These are phyloP conservation scores for Daucus carota DNA, from an alignment of 129 eudicot genomes.

Conservation along the genomic window DNA sequence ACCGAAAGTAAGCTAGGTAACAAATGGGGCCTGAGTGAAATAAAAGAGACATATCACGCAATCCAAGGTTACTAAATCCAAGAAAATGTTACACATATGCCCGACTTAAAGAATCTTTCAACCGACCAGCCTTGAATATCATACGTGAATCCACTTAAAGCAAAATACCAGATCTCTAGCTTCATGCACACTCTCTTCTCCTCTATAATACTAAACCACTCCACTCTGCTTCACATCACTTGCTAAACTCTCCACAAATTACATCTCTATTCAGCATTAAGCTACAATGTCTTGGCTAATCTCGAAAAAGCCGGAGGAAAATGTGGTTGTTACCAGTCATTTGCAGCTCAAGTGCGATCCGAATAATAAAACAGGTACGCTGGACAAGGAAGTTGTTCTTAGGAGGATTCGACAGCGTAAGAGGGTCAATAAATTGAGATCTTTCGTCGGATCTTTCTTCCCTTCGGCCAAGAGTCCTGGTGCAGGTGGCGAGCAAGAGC, in stretches of 20 bases:
- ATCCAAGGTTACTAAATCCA: background rate
- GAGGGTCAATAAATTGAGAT: constrained; percentile 36
- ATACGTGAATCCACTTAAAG: background rate
- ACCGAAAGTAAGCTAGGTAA: background rate
- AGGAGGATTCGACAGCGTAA: constrained; percentile 62
- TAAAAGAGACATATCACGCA: background rate
- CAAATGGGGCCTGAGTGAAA: background rate
- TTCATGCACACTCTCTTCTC: background rate
- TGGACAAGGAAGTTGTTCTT: constrained; percentile 52
- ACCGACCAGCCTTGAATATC: background rate
- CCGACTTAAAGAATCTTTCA: background rate
- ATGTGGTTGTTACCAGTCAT: constrained; percentile 21
- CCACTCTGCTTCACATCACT: background rate
- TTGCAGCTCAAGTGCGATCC: constrained; percentile 32
- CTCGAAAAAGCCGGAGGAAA: constrained; percentile 17
- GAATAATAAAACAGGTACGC: constrained; percentile 14
- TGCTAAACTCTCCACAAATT: background rate
- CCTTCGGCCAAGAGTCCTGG: constrained; percentile 12
- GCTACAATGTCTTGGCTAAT: constrained; percentile 18
- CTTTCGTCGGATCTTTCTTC: constrained; percentile 30
- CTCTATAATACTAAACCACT: too few relatives aligned
- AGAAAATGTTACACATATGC: background rate
- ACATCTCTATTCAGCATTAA: background rate
- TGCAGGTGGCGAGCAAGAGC: background rate
- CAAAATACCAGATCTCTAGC: background rate